Evolutionary conservation across 176 grass and related monocot genomes (phyloP).

Genomic region (Elymus sibiricus): DNA sequence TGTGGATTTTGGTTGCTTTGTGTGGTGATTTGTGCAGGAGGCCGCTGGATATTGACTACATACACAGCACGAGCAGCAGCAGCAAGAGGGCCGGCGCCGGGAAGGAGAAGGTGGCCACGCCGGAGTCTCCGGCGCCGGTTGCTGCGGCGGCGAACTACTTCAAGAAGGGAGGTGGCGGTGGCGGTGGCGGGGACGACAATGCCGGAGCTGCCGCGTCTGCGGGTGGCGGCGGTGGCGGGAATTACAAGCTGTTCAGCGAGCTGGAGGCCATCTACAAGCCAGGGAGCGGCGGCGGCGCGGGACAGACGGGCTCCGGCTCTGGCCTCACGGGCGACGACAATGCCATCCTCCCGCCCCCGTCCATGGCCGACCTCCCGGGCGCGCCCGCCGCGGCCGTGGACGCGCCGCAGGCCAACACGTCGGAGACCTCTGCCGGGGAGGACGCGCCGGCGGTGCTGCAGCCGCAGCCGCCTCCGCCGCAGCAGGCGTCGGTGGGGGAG

Average conservation of each 20-base stretch:
- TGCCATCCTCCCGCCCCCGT: slow-evolving; percentile 37
- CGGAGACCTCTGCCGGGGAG: slow-evolving; percentile 77
- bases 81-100: slow-evolving; percentile 55
- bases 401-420: slow-evolving; percentile 19
- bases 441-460: slow-evolving; percentile 54
- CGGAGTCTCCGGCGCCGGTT: slow-evolving; percentile 29
- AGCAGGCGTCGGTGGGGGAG: neutral
- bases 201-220: neutral
- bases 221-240: slow-evolving; percentile 21
- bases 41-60: slow-evolving; percentile 90
- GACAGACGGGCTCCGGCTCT: slow-evolving; percentile 81
- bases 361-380: slow-evolving; percentile 25
- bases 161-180: no score
- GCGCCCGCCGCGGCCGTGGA: neutral
- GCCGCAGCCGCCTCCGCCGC: neutral
- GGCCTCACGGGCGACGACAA: slow-evolving; percentile 86
- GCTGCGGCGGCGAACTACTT: slow-evolving; percentile 28
- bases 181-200: slow-evolving; percentile 31
- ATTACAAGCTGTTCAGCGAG: slow-evolving; percentile 99
- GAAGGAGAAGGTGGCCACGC: slow-evolving; percentile 59
- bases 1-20: neutral
- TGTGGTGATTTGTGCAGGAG: slow-evolving; percentile 49
- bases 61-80: slow-evolving; percentile 71
- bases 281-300: slow-evolving; percentile 39
- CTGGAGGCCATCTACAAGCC: slow-evolving; percentile 98